Percentiles rank a stretch among this genome's conserved stretches.
phyloP scores from a whole-genome alignment of 1,284 basidiomycete genomes.

The Clitocybe nebularis region DNA sequence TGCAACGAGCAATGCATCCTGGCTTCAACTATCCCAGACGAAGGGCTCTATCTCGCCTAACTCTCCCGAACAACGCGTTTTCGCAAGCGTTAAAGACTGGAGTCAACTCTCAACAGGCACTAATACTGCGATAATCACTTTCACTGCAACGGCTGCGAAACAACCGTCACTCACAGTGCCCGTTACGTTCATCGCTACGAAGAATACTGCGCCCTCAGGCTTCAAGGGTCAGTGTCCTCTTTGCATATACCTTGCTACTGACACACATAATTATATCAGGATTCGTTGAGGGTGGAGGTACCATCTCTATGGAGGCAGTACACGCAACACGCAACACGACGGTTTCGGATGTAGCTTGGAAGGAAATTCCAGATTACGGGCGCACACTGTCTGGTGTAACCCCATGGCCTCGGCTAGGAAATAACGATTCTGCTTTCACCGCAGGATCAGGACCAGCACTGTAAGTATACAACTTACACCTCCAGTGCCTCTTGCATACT shows the following conservation, averaged over 20 bases:
- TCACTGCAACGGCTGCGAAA: constrained; percentile 41
- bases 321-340: constrained; percentile 51
- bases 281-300: constrained; percentile 61
- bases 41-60: constrained; percentile 47
- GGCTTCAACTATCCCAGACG: constrained; percentile 47
- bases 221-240: constrained; percentile 42
- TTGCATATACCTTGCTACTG: neutral
- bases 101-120: constrained; percentile 38
- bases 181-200: constrained; percentile 37
- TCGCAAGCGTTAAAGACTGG: constrained; percentile 58
- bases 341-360: constrained; percentile 52
- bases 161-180: constrained; percentile 33
- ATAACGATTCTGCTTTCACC: constrained; percentile 49
- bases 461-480: constrained; percentile 29
- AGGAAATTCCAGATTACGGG: constrained; percentile 54
- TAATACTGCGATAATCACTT: constrained; percentile 40
- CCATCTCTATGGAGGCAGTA: constrained; percentile 62
- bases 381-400: constrained; percentile 58
- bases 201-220: constrained; percentile 30
- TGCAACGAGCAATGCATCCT: constrained; percentile 45
- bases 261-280: constrained; percentile 28
- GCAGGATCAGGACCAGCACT: constrained; percentile 59
- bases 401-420: constrained; percentile 52
- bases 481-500: constrained; percentile 2
- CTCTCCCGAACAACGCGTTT: constrained; percentile 52